Percentiles rank a stretch among this genome's conserved stretches.
These are phyloP conservation scores for Metarhizium humberi DNA, from an alignment of 2,329 filamentous ascomycete species.

Conservation along the genomic window DNA sequence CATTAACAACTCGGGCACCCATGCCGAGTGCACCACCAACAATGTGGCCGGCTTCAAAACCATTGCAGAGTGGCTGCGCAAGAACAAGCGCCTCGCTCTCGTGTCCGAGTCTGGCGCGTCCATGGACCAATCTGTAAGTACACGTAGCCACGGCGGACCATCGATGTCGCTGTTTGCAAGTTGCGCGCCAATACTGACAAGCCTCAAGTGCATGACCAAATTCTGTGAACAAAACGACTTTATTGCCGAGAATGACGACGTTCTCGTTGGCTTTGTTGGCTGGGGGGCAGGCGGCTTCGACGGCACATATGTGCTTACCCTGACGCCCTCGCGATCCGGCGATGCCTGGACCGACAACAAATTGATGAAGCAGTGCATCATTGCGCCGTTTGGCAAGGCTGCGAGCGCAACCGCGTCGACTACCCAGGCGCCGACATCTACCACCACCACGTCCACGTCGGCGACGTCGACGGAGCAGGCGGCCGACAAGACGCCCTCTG, in stretches of 20 bases:
- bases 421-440: not conserved
- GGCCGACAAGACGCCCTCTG: not conserved
- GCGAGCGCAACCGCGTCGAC: not conserved
- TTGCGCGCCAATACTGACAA: conserved; percentile 5
- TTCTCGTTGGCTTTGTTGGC: conserved; percentile 35
- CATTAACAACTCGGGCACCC: conserved; percentile 44
- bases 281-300: conserved; percentile 38
- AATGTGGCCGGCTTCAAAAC: conserved; percentile 38
- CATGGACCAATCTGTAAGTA: conserved; percentile 27
- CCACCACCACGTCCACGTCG: not conserved
- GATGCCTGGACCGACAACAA: conserved; percentile 25
- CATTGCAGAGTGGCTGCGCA: conserved; percentile 36
- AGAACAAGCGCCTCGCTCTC: conserved; percentile 37
- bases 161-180: not conserved
- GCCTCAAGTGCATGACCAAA: conserved; percentile 26
- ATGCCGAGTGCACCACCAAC: conserved; percentile 41
- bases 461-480: not conserved
- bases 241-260: conserved; percentile 36
- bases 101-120: conserved; percentile 45
- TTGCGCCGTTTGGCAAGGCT: conserved; percentile 22
- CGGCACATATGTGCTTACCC: conserved; percentile 29
- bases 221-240: conserved; percentile 38
- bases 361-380: conserved; percentile 33
- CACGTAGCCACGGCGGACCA: too few species aligned
- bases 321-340: conserved; percentile 25